Percentiles rank a stretch among this genome's conserved stretches.
Conservation (phyloP, 176 grass and related monocot genomes). For the sorghum (Sorghum bicolor) region Sorghum_bicolor_NCBIv3 NC_012877.2:46963501-46964000, state of each 20-base stretch:
- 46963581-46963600: background rate
- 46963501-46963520: constrained; percentile 41
- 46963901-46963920: background rate
- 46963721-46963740: constrained; percentile 12
- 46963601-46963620: background rate
- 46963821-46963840: background rate
- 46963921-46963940: background rate
- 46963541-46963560: background rate
- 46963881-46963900: background rate
- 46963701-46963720: background rate
- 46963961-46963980: constrained; percentile 96
- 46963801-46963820: background rate
- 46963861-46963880: background rate
- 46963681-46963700: background rate
- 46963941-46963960: constrained; percentile 19
- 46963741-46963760: background rate
- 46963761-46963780: constrained; percentile 32
- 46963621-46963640: constrained; percentile 7
- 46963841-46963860: background rate
- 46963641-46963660: background rate
- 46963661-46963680: background rate
- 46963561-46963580: constrained; percentile 1
- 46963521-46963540: background rate
- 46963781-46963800: background rate
- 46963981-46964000: constrained; percentile 98